phyloP scores from a whole-genome alignment of 495 filamentous ascomycete genomes.

The Melanomma pulvis-pyrius region DNA sequence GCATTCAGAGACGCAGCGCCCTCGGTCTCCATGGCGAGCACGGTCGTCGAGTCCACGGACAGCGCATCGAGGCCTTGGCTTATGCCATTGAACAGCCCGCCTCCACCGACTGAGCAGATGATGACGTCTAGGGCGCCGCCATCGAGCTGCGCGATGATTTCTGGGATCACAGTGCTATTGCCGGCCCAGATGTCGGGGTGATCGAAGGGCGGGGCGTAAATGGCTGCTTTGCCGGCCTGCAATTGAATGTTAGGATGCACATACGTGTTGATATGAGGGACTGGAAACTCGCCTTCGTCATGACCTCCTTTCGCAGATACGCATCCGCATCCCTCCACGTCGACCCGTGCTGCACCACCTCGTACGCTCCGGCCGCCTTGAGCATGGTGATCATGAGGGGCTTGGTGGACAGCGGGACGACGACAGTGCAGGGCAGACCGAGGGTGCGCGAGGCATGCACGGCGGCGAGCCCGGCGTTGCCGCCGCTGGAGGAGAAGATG shows the following conservation, averaged over 20 bases:
- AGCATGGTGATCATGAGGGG: slow-evolving; percentile 76
- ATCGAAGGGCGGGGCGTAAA: slow-evolving; percentile 95
- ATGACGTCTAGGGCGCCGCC: slow-evolving; percentile 60
- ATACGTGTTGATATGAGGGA: not conserved
- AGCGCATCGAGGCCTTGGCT: slow-evolving; percentile 66
- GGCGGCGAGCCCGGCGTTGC: slow-evolving; percentile 91
- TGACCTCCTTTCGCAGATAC: slow-evolving; percentile 64
- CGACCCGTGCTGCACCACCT: slow-evolving; percentile 71
- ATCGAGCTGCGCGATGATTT: slow-evolving; percentile 65
- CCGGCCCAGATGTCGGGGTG: slow-evolving; percentile 84
- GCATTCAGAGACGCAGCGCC: slow-evolving; percentile 75
- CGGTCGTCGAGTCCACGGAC: slow-evolving; percentile 49
- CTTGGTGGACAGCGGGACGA: slow-evolving; percentile 71
- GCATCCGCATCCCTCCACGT: slow-evolving; percentile 79
- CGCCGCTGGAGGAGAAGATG: slow-evolving; percentile 87
- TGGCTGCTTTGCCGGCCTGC: slow-evolving; percentile 49
- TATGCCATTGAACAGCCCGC: slow-evolving; percentile 81
- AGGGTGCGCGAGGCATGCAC: slow-evolving; percentile 74
- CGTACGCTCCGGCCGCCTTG: slow-evolving; percentile 63
- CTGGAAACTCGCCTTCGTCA: slow-evolving; percentile 48
- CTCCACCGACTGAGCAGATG: slow-evolving; percentile 85
- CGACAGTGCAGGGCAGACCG: slow-evolving; percentile 76
- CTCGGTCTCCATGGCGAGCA: slow-evolving; percentile 80
- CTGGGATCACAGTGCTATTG: slow-evolving; percentile 70
- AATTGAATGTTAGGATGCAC: not conserved